A percentile compares a stretch with the other conserved stretches of the same genome.
Evolutionary conservation across 129 eudicot species (phyloP).

Genomic region (Deinandra increscens): DNA sequence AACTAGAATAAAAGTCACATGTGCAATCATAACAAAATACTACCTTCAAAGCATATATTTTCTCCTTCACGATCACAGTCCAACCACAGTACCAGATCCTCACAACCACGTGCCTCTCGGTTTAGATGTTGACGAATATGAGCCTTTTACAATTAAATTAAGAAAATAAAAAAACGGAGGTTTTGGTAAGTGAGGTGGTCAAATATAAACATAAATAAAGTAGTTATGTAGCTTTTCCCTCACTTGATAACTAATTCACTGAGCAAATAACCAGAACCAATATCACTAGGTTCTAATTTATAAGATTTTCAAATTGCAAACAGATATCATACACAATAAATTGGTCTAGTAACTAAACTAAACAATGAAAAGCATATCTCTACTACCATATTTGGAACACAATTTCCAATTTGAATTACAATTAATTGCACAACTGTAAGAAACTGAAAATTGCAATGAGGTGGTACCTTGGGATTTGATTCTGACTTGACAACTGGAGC

Average conservation of each 20-base stretch:
- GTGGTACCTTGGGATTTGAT: slow-evolving; percentile 74
- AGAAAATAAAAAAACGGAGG: slow-evolving; percentile 17
- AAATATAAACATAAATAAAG: not conserved
- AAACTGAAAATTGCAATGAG: not conserved
- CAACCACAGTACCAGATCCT: slow-evolving; percentile 79
- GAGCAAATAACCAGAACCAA: not conserved
- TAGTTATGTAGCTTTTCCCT: slow-evolving; percentile 11
- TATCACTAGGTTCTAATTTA: slow-evolving; percentile 4
- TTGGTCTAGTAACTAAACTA: not conserved
- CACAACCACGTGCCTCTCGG: slow-evolving; percentile 92
- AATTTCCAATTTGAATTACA: not conserved
- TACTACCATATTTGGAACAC: not conserved
- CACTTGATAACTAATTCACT: not conserved
- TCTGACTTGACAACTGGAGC: slow-evolving; percentile 77
- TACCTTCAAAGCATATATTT: slow-evolving; percentile 98
- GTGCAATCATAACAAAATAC: slow-evolving; percentile 8
- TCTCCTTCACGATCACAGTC: slow-evolving; percentile 99
- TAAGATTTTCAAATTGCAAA: not conserved
- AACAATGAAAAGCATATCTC: not conserved
- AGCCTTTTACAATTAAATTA: slow-evolving; percentile 52
- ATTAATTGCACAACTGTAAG: not conserved
- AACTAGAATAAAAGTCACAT: slow-evolving; percentile 10
- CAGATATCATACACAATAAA: slow-evolving; percentile 7
- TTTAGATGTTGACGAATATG: slow-evolving; percentile 84
- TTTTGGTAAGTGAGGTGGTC: slow-evolving; percentile 10